Conservation (phyloP, 805 yeast species). For the Ogataea haglerorum region DNA sequence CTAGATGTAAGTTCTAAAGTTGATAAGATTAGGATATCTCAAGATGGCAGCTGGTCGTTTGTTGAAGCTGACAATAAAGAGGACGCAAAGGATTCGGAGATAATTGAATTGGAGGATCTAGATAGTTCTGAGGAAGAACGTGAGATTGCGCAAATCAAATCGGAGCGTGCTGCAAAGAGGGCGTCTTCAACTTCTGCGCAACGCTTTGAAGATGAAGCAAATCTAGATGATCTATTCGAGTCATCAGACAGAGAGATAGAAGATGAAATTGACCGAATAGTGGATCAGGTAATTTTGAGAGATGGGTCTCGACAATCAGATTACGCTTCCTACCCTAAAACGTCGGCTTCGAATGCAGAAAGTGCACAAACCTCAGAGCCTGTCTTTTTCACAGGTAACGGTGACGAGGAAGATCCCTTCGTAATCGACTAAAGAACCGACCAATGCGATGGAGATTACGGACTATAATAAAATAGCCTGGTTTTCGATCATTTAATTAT, state of each 20-base stretch:
- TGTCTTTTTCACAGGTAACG: slow-evolving; percentile 31
- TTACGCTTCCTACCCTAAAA: neutral
- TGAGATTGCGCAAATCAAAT: slow-evolving; percentile 1
- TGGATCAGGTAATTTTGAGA: slow-evolving; percentile 11
- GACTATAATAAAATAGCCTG: no score
- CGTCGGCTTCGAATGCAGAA: neutral
- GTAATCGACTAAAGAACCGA: slow-evolving; percentile 25
- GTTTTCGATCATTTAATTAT: no score
- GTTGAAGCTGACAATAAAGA: slow-evolving; percentile 7
- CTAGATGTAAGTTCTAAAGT: slow-evolving; percentile 16
- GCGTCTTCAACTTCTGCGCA: neutral
- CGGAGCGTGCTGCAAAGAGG: slow-evolving; percentile 2
- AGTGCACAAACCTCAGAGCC: slow-evolving; percentile 10
- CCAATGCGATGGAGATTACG: neutral
- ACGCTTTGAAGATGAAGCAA: neutral
- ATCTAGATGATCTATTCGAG: slow-evolving; percentile 16
- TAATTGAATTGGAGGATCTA: slow-evolving; percentile 21
- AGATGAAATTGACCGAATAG: slow-evolving; percentile 16
- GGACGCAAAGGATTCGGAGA: slow-evolving; percentile 11
- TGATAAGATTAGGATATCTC: slow-evolving; percentile 26
- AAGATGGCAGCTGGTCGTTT: slow-evolving; percentile 28
- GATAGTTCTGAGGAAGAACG: slow-evolving; percentile 17
- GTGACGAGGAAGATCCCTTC: slow-evolving; percentile 32
- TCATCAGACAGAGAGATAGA: slow-evolving; percentile 11
- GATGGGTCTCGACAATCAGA: neutral